Evolutionary conservation across 495 filamentous ascomycete species (phyloP).

Genomic region (Staphylotrichum longicolle): DNA sequence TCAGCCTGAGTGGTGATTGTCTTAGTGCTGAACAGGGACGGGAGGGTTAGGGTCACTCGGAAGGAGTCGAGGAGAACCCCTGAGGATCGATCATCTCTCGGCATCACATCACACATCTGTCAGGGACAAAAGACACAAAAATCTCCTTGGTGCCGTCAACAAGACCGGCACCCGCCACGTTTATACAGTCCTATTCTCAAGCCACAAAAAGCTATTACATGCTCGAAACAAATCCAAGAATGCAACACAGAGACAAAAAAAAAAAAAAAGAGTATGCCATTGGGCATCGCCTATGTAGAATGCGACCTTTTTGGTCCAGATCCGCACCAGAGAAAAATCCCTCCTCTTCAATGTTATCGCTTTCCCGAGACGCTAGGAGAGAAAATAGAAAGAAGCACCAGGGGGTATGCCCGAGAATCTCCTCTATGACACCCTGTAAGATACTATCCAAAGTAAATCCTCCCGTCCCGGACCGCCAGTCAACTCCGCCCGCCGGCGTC

Average conservation of each 20-base stretch:
- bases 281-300: background rate
- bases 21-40: no score
- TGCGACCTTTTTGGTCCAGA: background rate
- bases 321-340: background rate
- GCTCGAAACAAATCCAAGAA: background rate
- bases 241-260: background rate
- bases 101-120: background rate
- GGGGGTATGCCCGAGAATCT: no score
- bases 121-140: background rate
- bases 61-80: no score
- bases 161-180: background rate
- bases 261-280: background rate
- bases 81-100: no score
- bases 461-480: background rate
- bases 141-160: background rate
- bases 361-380: no score
- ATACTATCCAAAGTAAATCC: background rate
- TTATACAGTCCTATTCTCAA: conserved; percentile 6
- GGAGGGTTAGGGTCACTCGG: no score
- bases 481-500: background rate
- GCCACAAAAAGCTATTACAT: background rate
- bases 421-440: no score
- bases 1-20: no score
- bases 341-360: background rate
- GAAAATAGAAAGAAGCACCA: no score